phyloP scores from a whole-genome alignment of 345 rosid genomes.

The Corymbia maculata region DNA sequence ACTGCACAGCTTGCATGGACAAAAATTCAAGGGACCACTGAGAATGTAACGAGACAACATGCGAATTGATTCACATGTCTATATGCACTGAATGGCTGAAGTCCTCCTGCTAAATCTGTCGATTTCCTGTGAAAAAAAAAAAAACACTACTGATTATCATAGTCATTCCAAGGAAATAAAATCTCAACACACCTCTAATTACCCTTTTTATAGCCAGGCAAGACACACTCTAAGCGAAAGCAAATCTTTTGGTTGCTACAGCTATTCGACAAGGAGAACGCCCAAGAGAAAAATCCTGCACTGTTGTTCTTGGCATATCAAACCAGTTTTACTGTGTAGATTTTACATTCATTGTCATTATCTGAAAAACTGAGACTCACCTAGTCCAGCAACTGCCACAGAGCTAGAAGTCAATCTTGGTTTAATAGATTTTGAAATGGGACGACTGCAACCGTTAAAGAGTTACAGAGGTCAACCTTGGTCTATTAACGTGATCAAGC shows the following conservation, averaged over 20 bases:
- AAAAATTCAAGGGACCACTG: background rate
- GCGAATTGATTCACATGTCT: background rate
- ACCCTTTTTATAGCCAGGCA: background rate
- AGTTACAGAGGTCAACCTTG: background rate
- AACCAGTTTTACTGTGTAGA: background rate
- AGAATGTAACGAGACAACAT: background rate
- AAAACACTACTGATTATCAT: background rate
- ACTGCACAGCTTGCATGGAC: background rate
- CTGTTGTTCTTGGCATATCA: background rate
- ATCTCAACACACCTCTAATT: background rate
- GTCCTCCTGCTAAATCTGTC: background rate
- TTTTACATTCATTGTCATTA: background rate
- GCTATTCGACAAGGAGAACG: background rate
- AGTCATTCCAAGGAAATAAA: background rate
- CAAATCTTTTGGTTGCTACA: background rate
- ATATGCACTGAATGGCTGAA: background rate
- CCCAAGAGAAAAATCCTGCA: background rate
- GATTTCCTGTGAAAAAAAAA: background rate
- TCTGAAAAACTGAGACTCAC: background rate
- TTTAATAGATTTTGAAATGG: background rate
- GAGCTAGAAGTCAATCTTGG: background rate
- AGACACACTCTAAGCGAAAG: background rate
- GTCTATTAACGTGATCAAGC: background rate
- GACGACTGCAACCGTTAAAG: background rate
- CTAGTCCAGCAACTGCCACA: background rate